Percentiles rank a stretch among this genome's conserved stretches.
These are phyloP conservation scores for Nitzschia palea DNA, from an alignment of 108 stramenopile species.

Conservation along the genomic window DNA sequence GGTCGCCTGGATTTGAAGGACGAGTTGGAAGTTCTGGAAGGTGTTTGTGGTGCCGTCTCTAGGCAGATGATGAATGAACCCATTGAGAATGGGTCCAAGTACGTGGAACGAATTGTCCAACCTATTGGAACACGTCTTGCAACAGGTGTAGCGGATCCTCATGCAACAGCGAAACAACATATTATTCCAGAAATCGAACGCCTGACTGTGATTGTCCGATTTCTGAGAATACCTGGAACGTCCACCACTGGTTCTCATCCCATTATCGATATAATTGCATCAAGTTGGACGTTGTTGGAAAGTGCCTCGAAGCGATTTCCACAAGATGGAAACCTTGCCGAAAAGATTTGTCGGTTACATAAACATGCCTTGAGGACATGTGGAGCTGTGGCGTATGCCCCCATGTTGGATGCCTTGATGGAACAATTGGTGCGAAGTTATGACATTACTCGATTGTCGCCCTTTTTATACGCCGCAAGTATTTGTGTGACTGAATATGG, in stretches of 20 bases:
- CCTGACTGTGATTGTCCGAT: slow-evolving; percentile 73
- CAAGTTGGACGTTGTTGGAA: slow-evolving; percentile 85
- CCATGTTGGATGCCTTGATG: slow-evolving; percentile 77
- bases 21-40: slow-evolving; percentile 90
- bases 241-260: slow-evolving; percentile 49
- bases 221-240: slow-evolving; percentile 19
- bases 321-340: slow-evolving; percentile 68
- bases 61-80: slow-evolving; percentile 44
- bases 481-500: slow-evolving; percentile 90
- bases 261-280: slow-evolving; percentile 72
- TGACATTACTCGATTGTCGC: slow-evolving; percentile 63
- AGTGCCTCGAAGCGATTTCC: slow-evolving; percentile 61
- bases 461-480: slow-evolving; percentile 88
- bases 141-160: slow-evolving; percentile 32
- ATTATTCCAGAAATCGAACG: slow-evolving; percentile 83
- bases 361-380: slow-evolving; percentile 89
- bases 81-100: slow-evolving; percentile 27
- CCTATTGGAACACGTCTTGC: slow-evolving; percentile 75
- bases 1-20: slow-evolving; percentile 68
- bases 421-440: slow-evolving; percentile 74
- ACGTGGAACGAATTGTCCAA: slow-evolving; percentile 66
- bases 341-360: slow-evolving; percentile 93
- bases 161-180: slow-evolving; percentile 39
- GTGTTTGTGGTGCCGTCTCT: slow-evolving; percentile 80
- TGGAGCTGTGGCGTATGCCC: slow-evolving; percentile 72